Percentiles rank a stretch among this genome's conserved stretches.
phyloP scores from a whole-genome alignment of 139 green algal genomes.

The Tetradesmus obliquus region DNA sequence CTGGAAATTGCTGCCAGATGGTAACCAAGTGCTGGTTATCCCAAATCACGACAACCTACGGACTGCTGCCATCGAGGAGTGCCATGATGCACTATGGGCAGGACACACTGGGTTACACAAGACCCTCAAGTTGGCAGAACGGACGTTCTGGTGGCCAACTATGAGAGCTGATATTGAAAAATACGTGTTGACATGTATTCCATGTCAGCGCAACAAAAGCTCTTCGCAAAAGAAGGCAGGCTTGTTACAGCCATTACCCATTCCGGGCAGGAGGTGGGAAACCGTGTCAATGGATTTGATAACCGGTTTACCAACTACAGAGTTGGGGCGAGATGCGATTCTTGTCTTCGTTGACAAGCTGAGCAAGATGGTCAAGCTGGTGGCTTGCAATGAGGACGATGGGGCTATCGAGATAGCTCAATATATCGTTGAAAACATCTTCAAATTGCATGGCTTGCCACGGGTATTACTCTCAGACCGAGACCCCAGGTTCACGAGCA shows the following conservation, averaged over 20 bases:
- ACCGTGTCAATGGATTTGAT: slow-evolving; percentile 47
- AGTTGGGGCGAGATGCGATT: background rate
- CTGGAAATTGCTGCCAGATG: background rate
- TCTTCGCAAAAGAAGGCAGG: slow-evolving; percentile 9
- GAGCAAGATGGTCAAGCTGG: slow-evolving; percentile 44
- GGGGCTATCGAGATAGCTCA: background rate
- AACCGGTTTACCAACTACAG: slow-evolving; percentile 22
- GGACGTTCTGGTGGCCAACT: slow-evolving; percentile 43
- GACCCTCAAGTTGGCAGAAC: background rate
- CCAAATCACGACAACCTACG: slow-evolving; percentile 1
- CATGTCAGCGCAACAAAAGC: slow-evolving; percentile 41
- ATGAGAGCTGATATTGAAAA: background rate
- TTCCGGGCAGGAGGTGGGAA: slow-evolving; percentile 13
- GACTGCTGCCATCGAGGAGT: slow-evolving; percentile 1
- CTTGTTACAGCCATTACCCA: slow-evolving; percentile 44
- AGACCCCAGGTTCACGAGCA: slow-evolving; percentile 43
- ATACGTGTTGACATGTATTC: slow-evolving; percentile 32
- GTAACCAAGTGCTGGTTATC: slow-evolving; percentile 38
- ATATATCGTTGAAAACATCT: slow-evolving; percentile 30
- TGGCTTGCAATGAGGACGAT: background rate
- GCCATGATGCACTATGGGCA: slow-evolving; percentile 32
- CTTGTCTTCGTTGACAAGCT: slow-evolving; percentile 29
- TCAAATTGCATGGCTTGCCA: slow-evolving; percentile 47
- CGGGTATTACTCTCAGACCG: slow-evolving; percentile 48
- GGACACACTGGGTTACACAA: slow-evolving; percentile 37